Evolutionary conservation across 371 early-diverging fungal genomes (phyloP), one percentile per base, ranked within the genome.

Genomic region (Circinella minor): DNA sequence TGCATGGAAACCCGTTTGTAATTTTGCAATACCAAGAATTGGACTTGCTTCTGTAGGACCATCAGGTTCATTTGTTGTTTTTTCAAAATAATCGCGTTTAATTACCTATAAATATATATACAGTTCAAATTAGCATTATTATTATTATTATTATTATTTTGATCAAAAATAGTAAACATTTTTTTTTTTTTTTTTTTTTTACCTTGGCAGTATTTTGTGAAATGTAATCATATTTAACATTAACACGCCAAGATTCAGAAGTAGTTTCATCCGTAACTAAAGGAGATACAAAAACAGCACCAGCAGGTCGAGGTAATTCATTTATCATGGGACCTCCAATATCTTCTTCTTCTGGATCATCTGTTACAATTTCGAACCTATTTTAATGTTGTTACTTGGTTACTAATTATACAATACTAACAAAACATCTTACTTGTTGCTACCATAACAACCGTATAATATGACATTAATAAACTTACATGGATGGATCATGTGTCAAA

Each of bases 241-340:
- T 83, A 4, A 14, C 46, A 27, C 77, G 72, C 81, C 83, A 83
- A 3, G 83, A 81, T 18, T 68, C 73, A 7, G 81, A 81, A 0
- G 65, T 72, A 0, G 81, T 83, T 38, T 83, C 75, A 54, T 81
- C 83, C 0, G 83, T 83, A 1, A 83, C 81, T 7, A 81, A 59
- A 34, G 81, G 81, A 4, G 83, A 83, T 3, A 72, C 73, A 38
- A 81, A 68, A 11, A 83, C 77, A 0, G 77, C 70, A 4, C 79
- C 83, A 3, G 83, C 81, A 17, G 81, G 83, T 17, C 81, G 72
- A 7, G 79, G 80, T 11, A 83, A 54, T 39, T 77, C 79, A 34
- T 47, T 72, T 20, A 82, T 39, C 8, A 70, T 54, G n/a, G 73
- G 72, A 11, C 70, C 74, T 0, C 73, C 74, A 11, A 36, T 62